Conservation (phyloP, 495 filamentous ascomycete genomes). For the Tuber microsphaerosporum region DNA sequence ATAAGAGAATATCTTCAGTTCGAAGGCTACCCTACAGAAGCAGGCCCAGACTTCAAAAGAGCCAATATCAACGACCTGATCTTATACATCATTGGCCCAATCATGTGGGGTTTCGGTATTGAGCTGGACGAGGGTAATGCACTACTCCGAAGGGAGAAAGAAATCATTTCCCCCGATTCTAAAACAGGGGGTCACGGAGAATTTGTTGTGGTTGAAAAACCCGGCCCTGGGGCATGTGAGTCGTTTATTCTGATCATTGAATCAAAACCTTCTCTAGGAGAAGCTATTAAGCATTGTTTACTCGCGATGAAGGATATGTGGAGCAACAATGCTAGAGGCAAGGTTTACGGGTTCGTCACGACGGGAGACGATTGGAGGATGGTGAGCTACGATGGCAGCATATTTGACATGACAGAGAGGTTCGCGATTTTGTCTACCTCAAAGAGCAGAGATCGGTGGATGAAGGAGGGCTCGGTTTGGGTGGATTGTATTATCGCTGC, state of each 20-base stretch:
- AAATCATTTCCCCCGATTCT: slow-evolving; percentile 10
- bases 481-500: slow-evolving; percentile 10
- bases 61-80: slow-evolving; percentile 16
- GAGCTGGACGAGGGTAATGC: slow-evolving; percentile 9
- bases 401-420: neutral
- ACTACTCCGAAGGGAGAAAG: slow-evolving; percentile 24
- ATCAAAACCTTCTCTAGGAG: slow-evolving; percentile 13
- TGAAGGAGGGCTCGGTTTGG: slow-evolving; percentile 6
- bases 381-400: slow-evolving; percentile 15
- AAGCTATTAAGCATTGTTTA: slow-evolving; percentile 17
- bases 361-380: slow-evolving; percentile 11
- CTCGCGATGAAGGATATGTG: slow-evolving; percentile 21
- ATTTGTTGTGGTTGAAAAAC: slow-evolving; percentile 19
- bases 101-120: neutral
- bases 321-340: slow-evolving; percentile 13
- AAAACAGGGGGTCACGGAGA: slow-evolving; percentile 12
- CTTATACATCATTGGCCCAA: slow-evolving; percentile 6
- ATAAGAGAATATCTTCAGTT: slow-evolving; percentile 14
- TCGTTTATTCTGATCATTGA: slow-evolving; percentile 14
- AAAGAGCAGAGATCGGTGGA: slow-evolving; percentile 6
- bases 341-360: slow-evolving; percentile 11
- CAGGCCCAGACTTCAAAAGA: slow-evolving; percentile 13
- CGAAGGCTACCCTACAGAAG: slow-evolving; percentile 22
- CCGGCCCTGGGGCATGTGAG: too few relatives aligned
- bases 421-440: neutral